phyloP scores from a whole-genome alignment of 495 filamentous ascomycete species.

The Penicillium lagena region DNA sequence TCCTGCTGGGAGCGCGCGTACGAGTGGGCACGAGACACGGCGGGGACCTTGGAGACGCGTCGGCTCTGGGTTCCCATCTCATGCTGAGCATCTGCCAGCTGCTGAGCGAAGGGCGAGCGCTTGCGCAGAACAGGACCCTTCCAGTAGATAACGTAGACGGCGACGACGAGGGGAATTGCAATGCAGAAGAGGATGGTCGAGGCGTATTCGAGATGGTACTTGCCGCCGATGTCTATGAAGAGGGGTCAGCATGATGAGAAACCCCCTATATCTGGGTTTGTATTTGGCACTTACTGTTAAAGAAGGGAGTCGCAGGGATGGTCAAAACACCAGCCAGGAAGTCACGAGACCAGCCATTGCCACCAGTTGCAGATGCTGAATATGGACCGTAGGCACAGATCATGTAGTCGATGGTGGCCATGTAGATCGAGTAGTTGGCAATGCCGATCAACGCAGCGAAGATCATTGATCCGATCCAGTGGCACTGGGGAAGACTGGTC shows the following conservation, averaged over 20 bases:
- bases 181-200: constrained; percentile 69
- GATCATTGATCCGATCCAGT: constrained; percentile 62
- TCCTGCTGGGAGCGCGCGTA: constrained; percentile 45
- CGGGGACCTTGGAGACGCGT: constrained; percentile 30
- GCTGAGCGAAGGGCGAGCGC: constrained; percentile 69
- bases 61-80: constrained; percentile 36
- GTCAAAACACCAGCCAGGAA: constrained; percentile 78
- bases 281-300: constrained; percentile 27
- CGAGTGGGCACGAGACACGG: constrained; percentile 35
- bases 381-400: constrained; percentile 66
- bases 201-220: constrained; percentile 57
- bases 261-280: neutral
- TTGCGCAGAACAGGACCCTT: constrained; percentile 62
- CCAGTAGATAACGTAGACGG: constrained; percentile 75
- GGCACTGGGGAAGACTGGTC: constrained; percentile 50
- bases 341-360: constrained; percentile 71
- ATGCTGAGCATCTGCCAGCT: constrained; percentile 47
- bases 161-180: constrained; percentile 59
- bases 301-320: constrained; percentile 68
- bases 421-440: constrained; percentile 66
- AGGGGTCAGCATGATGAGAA: neutral
- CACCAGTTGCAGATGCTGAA: constrained; percentile 65
- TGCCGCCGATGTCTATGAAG: constrained; percentile 51
- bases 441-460: constrained; percentile 60
- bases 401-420: constrained; percentile 75